A percentile compares a stretch with the other conserved stretches of the same genome.
phyloP scores from a whole-genome alignment of 306 rosid species.

The Citrullus mucosospermus region DNA sequence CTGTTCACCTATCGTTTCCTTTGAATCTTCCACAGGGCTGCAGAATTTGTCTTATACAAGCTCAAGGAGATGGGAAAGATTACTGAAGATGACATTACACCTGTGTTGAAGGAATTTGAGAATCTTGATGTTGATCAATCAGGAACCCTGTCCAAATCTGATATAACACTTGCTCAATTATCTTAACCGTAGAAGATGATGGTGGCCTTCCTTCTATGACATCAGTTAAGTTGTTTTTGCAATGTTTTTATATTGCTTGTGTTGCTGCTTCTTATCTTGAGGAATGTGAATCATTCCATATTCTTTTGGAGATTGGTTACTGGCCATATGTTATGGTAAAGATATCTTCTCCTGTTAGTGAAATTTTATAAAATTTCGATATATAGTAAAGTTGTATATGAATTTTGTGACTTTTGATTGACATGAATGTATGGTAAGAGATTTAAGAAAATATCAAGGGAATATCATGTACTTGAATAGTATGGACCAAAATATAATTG shows the following conservation, averaged over 20 bases:
- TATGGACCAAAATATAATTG: too few relatives aligned
- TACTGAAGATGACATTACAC: slow-evolving; percentile 57
- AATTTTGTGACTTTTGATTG: too few relatives aligned
- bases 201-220: not conserved
- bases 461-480: too few relatives aligned
- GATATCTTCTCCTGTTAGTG: not conserved
- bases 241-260: not conserved
- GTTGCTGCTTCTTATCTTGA: not conserved
- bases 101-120: slow-evolving; percentile 66
- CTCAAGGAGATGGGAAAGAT: slow-evolving; percentile 91
- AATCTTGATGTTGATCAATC: slow-evolving; percentile 83
- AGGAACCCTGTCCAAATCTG: slow-evolving; percentile 55
- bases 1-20: not conserved
- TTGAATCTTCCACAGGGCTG: slow-evolving; percentile 28
- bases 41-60: slow-evolving; percentile 67
- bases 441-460: too few relatives aligned
- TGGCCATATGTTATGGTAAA: not conserved
- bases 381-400: too few relatives aligned
- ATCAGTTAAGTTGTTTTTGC: not conserved
- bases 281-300: not conserved
- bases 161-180: slow-evolving; percentile 53
- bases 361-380: not conserved
- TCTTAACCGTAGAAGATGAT: slow-evolving; percentile 12
- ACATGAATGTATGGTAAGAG: too few relatives aligned
- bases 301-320: not conserved